Evolutionary conservation across 108 stramenopile genomes (phyloP), one percentile per base, ranked within the genome.

Genomic region (Seminavis robusta): DNA sequence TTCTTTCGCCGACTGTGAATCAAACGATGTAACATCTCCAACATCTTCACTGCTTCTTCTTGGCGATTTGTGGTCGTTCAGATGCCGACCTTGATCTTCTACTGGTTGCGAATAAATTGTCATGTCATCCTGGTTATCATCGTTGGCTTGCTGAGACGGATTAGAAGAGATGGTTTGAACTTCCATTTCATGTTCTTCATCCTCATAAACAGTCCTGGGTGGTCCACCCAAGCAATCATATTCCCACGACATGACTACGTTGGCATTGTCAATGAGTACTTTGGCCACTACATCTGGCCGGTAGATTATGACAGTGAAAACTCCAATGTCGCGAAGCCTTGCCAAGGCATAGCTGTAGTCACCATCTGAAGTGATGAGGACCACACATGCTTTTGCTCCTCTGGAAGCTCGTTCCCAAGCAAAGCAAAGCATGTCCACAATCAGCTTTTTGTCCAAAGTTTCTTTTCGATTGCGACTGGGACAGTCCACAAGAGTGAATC

Each of bases 371-470:
- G 59, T 60, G 13, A 60, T 47, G n/a, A 60, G 25, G 38, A 49
- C 59, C 1, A 60, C 59, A 36, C 59, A 60, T 0, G 58, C 36
- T 30, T 45, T 30, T 13, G 28, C 15, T 2, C 45, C 30, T 25
- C 17, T 19, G 46, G 33, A 34, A 0, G 47, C 23, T 5, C 29
- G 13, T n/a, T 56, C 55, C 59, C 44, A 47, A 23, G 46, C 46
- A 7, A 30, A 46, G 3, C 45, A 46, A 4, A 46, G 45, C 4
- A 64, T 43, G 30, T 64, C 63, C 0, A 56, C 63, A 36, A 64
- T 64, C 3, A 64, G 40, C 47, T 64, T 64, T 8, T 56, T 64
- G 55, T 64, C 63, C 33, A 64, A 44, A 0, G 63, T 64, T 31
- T 54, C 52, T 24, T 64, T 64, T 34, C 17, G 43, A 31, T 31